Evolutionary conservation across 345 rosid genomes (phyloP), one percentile per base, ranked within the genome.

Genomic region (Boechera retrofracta): DNA sequence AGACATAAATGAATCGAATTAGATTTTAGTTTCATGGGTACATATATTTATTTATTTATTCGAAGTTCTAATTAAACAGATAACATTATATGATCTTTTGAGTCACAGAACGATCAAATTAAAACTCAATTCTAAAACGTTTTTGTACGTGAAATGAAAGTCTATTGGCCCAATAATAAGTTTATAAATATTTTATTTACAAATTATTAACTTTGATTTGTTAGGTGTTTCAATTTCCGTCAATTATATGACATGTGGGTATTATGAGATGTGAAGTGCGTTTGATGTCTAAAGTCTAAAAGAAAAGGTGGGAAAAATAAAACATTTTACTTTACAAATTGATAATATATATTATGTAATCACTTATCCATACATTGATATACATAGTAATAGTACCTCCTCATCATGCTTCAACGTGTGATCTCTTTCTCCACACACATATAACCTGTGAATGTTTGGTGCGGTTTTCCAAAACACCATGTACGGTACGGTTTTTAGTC

Each of bases 241-340:
- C 77, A 28, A 7, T 29, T 16, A 73, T 49, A 9, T 72, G 45
- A 72, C 48, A 28, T 52, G 53, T 51, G 42, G 77, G 57, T 55
- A 54, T 18, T 55, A 65, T 55, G 33, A 44, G 56, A 71, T 73
- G 55, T 42, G 57, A 65, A 53, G 72, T 74, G 39, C 41, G 49
- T 74, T 65, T 16, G 51, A 66, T 33, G 21, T 64, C 71, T 56
- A 53, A 53, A 53, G 64, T 33, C 71, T 53, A 42, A 32, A 73
- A 15, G 44, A 74, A 62, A 63, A 52, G 15, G 13, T 38, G 29
- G 47, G 6, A 49, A 64, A 42, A 24, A 64, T 2, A 28, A 51
- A 38, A 45, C 58, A 59, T 58, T n/a, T 49, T 64, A 29, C 55
- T 31, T 44, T 44, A 45, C 57, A 6, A 47, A 32, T 44, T 11